A percentile compares a stretch with the other conserved stretches of the same genome.
phyloP scores from a whole-genome alignment of 176 grass and related monocot species.

The Neostapfia colusana region DNA sequence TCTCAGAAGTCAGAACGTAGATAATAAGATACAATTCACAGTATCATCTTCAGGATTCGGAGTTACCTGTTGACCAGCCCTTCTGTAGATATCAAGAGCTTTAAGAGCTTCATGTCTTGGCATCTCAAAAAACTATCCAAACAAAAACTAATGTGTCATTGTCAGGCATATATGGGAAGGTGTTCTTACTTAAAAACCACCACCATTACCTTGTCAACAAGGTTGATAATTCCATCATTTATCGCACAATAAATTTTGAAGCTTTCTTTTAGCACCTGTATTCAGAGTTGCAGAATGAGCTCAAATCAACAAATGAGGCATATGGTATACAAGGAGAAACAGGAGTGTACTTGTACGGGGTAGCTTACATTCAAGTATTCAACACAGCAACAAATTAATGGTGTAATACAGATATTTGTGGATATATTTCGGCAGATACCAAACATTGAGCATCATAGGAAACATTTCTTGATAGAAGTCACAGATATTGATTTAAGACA shows the following conservation, averaged over 20 bases:
- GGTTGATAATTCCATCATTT: conserved; percentile 99
- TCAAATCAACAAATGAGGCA: conserved; percentile 26
- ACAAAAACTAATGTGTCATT: conserved; percentile 22
- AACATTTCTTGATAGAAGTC: background rate
- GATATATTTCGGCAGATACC: background rate
- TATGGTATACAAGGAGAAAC: background rate
- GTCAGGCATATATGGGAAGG: conserved; percentile 25
- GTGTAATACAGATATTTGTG: background rate
- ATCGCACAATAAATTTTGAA: conserved; percentile 99
- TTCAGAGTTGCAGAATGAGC: background rate
- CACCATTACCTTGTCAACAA: conserved; percentile 90
- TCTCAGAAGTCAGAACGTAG: background rate
- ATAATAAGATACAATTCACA: conserved; percentile 13
- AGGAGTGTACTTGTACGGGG: background rate
- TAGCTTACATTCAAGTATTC: background rate
- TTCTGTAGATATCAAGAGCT: conserved; percentile 92
- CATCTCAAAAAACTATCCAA: conserved; percentile 99
- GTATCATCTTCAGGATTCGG: background rate
- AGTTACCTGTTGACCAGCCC: conserved; percentile 95
- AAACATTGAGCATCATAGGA: background rate
- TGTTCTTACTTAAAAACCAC: conserved; percentile 14
- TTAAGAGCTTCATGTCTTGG: conserved; percentile 98
- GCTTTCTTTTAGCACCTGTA: conserved; percentile 96
- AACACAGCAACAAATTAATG: conserved; percentile 13
- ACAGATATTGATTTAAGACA: conserved; percentile 8